Conservation (phyloP, 805 yeast species). For the Wickerhamiella domercqiae region DNA sequence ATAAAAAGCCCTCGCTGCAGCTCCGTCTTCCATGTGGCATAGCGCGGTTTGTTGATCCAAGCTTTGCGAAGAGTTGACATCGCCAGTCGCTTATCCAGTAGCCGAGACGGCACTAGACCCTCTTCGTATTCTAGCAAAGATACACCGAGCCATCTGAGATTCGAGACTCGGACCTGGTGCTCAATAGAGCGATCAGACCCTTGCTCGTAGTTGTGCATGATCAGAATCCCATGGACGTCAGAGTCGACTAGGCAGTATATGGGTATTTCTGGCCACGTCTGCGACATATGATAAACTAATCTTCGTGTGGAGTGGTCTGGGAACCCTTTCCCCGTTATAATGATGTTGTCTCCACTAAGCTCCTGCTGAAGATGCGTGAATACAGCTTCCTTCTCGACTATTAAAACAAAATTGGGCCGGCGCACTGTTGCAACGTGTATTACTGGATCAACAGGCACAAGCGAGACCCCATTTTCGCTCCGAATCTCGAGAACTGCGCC, state of each 20-base stretch:
- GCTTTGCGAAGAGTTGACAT: constrained; percentile 20
- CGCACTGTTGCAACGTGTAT: constrained; percentile 13
- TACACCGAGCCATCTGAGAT: constrained; percentile 28
- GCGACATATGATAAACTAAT: constrained; percentile 25
- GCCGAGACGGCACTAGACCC: constrained; percentile 21
- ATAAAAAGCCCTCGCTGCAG: constrained; percentile 38
- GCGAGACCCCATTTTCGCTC: constrained; percentile 14
- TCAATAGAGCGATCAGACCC: constrained; percentile 15
- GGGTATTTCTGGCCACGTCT: constrained; percentile 24
- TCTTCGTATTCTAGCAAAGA: constrained; percentile 26
- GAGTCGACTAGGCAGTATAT: constrained; percentile 41
- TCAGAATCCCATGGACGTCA: constrained; percentile 49
- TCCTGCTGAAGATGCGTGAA: constrained; percentile 23
- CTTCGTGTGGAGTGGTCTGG: constrained; percentile 42
- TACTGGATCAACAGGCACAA: constrained; percentile 26
- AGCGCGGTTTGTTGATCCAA: constrained; percentile 15
- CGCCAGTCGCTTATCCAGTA: constrained; percentile 23
- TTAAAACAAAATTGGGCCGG: constrained; percentile 24
- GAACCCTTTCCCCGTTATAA: constrained; percentile 51
- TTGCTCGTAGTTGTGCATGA: constrained; percentile 27
- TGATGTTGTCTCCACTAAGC: constrained; percentile 17
- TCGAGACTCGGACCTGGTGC: constrained; percentile 4
- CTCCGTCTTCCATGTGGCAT: constrained; percentile 28
- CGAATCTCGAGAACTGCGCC: constrained; percentile 9
- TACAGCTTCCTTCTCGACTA: constrained; percentile 38